phyloP scores from a whole-genome alignment of 2,329 filamentous ascomycete genomes.

The Paraphaeosphaeria sporulosa region DNA sequence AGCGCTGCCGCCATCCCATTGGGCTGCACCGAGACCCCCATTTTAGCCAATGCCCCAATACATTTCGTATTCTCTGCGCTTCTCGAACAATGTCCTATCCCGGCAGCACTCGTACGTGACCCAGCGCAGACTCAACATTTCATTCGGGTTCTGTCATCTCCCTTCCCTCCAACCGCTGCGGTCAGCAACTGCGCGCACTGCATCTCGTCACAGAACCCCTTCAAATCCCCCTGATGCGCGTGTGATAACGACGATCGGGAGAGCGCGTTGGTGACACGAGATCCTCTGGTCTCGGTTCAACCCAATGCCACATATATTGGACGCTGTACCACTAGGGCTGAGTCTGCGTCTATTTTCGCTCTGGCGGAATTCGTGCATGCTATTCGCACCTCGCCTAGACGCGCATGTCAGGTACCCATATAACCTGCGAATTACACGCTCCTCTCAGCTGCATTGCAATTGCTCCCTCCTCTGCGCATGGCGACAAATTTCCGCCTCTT shows the following conservation, averaged over 20 bases:
- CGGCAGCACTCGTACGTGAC: neutral
- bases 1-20: neutral
- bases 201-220: neutral
- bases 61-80: slow-evolving; percentile 15
- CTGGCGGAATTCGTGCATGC: slow-evolving; percentile 10
- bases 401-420: slow-evolving; percentile 12
- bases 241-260: neutral
- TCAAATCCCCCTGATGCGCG: neutral
- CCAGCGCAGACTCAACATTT: neutral
- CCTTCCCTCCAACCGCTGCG: slow-evolving; percentile 12
- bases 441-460: slow-evolving; percentile 1
- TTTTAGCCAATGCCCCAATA: slow-evolving; percentile 23
- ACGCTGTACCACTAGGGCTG: slow-evolving; percentile 11
- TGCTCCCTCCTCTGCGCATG: neutral
- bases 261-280: slow-evolving; percentile 8
- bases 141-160: neutral
- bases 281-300: neutral
- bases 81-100: neutral
- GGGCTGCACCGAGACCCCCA: slow-evolving; percentile 3
- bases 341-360: slow-evolving; percentile 8
- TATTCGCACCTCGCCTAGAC: slow-evolving; percentile 7
- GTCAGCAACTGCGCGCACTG: neutral
- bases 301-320: slow-evolving; percentile 9
- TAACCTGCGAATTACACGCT: slow-evolving; percentile 8
- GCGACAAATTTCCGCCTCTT: slow-evolving; percentile 5